Conservation (phyloP, 2,329 filamentous ascomycete genomes). For the Pseudogymnoascus sp. region DNA sequence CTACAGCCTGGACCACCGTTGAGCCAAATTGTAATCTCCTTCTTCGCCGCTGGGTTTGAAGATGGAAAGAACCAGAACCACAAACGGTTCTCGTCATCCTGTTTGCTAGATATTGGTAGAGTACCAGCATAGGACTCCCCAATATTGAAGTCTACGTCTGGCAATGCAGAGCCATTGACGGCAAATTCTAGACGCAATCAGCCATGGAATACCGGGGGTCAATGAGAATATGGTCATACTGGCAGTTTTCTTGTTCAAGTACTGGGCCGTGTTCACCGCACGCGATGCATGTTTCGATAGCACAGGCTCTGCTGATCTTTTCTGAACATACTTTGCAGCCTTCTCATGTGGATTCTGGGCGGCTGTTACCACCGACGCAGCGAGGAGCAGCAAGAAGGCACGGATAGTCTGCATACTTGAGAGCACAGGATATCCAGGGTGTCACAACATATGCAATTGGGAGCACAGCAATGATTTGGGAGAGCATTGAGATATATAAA, state of each 20-base stretch:
- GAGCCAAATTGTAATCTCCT: constrained; percentile 50
- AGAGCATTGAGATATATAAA: background rate
- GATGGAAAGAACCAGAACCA: constrained; percentile 51
- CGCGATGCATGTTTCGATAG: constrained; percentile 13
- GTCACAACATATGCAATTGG: background rate
- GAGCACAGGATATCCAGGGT: background rate
- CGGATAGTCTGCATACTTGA: background rate
- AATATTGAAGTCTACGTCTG: constrained; percentile 25
- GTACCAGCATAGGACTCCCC: constrained; percentile 29
- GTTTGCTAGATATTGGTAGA: constrained; percentile 42
- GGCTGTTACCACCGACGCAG: constrained; percentile 27
- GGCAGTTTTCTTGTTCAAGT: constrained; percentile 16
- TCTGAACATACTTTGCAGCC: constrained; percentile 14
- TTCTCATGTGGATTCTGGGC: constrained; percentile 22
- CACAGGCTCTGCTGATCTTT: constrained; percentile 9
- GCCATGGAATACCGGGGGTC: background rate
- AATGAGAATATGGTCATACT: constrained; percentile 11
- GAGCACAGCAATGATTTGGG: background rate
- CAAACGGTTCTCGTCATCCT: constrained; percentile 37
- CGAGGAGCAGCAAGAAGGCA: constrained; percentile 11
- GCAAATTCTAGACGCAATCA: constrained; percentile 18
- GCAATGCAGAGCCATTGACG: constrained; percentile 23
- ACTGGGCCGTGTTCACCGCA: constrained; percentile 14
- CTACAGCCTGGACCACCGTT: constrained; percentile 56
- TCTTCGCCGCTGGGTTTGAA: constrained; percentile 35